These are phyloP conservation scores for Hypoxylon fragiforme DNA, from an alignment of 495 filamentous ascomycete genomes.

Conservation along the genomic window DNA sequence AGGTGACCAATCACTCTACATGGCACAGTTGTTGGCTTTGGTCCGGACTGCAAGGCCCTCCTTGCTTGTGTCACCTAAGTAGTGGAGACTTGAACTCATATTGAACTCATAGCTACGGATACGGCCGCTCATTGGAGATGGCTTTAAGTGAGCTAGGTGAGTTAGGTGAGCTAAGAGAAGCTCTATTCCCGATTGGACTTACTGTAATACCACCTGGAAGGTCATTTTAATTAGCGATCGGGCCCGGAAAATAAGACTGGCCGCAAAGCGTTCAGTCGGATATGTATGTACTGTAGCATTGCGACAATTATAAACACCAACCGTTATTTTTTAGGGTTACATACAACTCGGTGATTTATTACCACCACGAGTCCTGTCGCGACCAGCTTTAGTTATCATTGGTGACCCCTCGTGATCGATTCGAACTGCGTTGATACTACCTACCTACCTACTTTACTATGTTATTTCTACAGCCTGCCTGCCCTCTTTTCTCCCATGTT, in stretches of 20 bases:
- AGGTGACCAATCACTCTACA: conserved; percentile 12
- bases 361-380: not conserved
- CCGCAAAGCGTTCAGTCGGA: too few species aligned
- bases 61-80: conserved; percentile 10
- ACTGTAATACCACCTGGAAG: too few species aligned
- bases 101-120: conserved; percentile 18
- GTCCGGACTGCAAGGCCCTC: conserved; percentile 25
- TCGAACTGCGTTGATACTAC: not conserved
- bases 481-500: not conserved
- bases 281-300: too few species aligned
- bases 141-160: conserved; percentile 2
- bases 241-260: too few species aligned
- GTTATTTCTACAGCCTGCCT: not conserved
- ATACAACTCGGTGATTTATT: not conserved
- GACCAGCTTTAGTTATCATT: not conserved
- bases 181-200: too few species aligned
- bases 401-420: not conserved
- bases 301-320: not conserved
- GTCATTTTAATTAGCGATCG: too few species aligned
- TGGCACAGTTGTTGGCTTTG: conserved; percentile 17
- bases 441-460: too few species aligned
- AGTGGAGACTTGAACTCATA: conserved; percentile 1
- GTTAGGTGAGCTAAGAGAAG: too few species aligned
- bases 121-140: conserved; percentile 31
- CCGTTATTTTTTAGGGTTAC: not conserved